Evolutionary conservation across 352 stramenopile genomes (phyloP).

Genomic region (Phytophthora europaea): DNA sequence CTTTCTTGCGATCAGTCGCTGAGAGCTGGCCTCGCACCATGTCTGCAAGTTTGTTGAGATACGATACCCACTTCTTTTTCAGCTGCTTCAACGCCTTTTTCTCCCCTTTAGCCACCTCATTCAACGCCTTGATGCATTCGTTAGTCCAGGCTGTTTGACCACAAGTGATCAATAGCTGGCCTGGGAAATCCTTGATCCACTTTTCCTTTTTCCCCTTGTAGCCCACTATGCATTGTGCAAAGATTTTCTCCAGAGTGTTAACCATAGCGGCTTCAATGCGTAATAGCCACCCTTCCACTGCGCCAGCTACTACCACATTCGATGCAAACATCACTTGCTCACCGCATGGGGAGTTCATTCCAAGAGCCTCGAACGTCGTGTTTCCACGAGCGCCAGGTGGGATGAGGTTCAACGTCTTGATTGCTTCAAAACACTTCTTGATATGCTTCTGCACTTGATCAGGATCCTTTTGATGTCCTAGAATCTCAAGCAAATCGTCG

Average conservation of each 20-base stretch:
- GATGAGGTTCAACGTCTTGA: conserved; percentile 83
- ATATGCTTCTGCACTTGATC: conserved; percentile 93
- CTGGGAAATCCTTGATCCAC: conserved; percentile 95
- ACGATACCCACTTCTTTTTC: conserved; percentile 96
- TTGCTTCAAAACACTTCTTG: conserved; percentile 94
- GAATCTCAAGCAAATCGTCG: conserved; percentile 88
- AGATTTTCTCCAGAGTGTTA: conserved; percentile 87
- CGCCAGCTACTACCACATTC: conserved; percentile 90
- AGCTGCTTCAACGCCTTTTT: conserved; percentile 93
- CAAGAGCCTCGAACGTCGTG: conserved; percentile 88
- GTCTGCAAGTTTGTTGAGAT: conserved; percentile 95
- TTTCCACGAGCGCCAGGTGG: conserved; percentile 78
- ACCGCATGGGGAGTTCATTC: conserved; percentile 92
- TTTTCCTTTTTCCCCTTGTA: conserved; percentile 96
- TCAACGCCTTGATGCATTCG: conserved; percentile 94
- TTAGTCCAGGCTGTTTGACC: conserved; percentile 94
- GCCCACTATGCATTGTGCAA: conserved; percentile 83
- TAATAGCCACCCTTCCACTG: conserved; percentile 93
- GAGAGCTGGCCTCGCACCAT: conserved; percentile 93
- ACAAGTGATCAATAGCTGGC: conserved; percentile 94
- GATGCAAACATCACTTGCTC: conserved; percentile 88
- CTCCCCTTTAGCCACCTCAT: conserved; percentile 90
- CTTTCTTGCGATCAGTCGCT: conserved; percentile 94
- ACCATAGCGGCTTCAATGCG: conserved; percentile 89
- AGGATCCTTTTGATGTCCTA: conserved; percentile 89